Evolutionary conservation across 2,329 filamentous ascomycete genomes (phyloP).

Genomic region (Sporothrix inflata): DNA sequence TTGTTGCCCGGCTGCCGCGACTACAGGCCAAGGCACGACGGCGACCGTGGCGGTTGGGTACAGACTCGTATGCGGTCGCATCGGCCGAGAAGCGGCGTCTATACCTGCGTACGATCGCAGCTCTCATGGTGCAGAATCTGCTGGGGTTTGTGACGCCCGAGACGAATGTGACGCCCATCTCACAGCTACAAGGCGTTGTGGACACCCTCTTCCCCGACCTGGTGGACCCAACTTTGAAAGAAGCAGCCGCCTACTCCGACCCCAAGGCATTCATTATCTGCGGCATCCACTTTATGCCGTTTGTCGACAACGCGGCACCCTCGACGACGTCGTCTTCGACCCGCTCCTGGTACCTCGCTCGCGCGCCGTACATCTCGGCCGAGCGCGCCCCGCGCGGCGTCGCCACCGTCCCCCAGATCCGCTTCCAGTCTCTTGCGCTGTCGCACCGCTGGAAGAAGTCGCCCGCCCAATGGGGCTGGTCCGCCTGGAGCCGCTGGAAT

Average conservation of each 20-base stretch:
- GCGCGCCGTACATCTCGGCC: conserved; percentile 29
- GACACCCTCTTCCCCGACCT: conserved; percentile 55
- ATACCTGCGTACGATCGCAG: conserved; percentile 50
- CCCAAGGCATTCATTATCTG: conserved; percentile 49
- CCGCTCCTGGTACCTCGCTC: conserved; percentile 39
- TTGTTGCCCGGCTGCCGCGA: conserved; percentile 51
- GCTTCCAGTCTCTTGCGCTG: conserved; percentile 33
- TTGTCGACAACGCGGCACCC: conserved; percentile 32
- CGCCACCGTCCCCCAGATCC: conserved; percentile 37
- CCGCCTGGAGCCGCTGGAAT: conserved; percentile 41
- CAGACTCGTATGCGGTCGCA: conserved; percentile 31
- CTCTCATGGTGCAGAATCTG: conserved; percentile 52
- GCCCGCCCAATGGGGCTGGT: conserved; percentile 37
- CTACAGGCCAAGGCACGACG: conserved; percentile 33
- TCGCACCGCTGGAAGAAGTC: conserved; percentile 26
- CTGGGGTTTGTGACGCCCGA: conserved; percentile 57
- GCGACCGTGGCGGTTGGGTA: background rate
- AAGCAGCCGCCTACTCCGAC: no score
- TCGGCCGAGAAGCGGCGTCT: conserved; percentile 39
- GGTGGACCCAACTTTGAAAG: conserved; percentile 28
- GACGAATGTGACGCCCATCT: conserved; percentile 46
- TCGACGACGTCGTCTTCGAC: conserved; percentile 31
- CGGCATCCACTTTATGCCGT: conserved; percentile 52
- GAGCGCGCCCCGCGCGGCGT: conserved; percentile 46
- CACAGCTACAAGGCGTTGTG: conserved; percentile 51